A percentile compares a stretch with the other conserved stretches of the same genome.
These are phyloP conservation scores for Thraustochytrium sp. DNA, from an alignment of 352 stramenopile species.

Conservation along the genomic window DNA sequence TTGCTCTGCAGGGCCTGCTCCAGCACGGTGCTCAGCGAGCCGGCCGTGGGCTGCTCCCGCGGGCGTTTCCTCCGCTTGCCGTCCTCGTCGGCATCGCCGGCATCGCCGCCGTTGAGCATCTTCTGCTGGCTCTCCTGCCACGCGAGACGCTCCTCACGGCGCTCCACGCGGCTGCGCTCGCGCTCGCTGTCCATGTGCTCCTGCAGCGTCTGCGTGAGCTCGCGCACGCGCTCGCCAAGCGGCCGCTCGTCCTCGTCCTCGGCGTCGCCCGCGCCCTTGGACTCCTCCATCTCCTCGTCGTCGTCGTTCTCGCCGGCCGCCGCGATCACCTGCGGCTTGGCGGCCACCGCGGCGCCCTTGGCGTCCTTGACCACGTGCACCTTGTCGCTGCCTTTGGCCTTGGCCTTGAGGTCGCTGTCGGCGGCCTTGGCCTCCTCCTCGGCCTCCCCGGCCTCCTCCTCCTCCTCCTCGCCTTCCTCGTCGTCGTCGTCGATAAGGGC, in stretches of 20 bases:
- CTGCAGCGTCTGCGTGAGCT: background rate
- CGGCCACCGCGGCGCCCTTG: background rate
- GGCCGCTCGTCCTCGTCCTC: background rate
- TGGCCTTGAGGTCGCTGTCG: background rate
- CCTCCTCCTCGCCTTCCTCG: background rate
- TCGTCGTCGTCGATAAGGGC: background rate
- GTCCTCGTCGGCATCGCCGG: background rate
- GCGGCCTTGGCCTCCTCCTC: background rate
- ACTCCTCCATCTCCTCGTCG: background rate
- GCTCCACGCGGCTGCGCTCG: no score
- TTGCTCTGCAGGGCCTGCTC: conserved; percentile 42
- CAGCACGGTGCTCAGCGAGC: conserved; percentile 18
- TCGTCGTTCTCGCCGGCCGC: background rate
- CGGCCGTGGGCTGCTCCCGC: background rate
- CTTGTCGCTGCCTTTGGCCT: background rate
- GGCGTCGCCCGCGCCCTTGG: background rate
- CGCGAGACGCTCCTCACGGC: no score
- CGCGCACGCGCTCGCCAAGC: background rate
- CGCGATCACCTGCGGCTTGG: background rate
- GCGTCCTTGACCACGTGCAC: background rate
- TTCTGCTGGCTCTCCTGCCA: background rate
- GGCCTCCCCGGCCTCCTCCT: background rate
- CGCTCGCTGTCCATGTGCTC: background rate
- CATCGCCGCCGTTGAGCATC: background rate
- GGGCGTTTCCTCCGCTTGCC: conserved; percentile 18